Base-by-base conservation (phyloP, 129 eudicot genomes). In the Centella asiatica region DNA sequence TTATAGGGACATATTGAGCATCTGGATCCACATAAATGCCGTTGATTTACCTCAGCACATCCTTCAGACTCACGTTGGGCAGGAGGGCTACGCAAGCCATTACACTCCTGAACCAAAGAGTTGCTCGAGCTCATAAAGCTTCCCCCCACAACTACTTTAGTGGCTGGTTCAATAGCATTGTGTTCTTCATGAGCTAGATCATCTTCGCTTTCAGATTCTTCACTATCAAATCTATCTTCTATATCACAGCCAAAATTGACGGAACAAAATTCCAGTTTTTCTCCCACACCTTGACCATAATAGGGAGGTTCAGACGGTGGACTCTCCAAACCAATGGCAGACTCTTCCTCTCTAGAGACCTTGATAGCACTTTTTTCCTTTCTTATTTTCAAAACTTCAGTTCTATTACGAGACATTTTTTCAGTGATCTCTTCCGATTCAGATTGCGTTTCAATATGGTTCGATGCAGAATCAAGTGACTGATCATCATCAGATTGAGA, bases 51-150 rank as follows among this genome's bases (percentile, higher is more conserved):
- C 20, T 57, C 62, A 15, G 55, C 29, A 57, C 22, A 74, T 17
- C 25, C 64, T 12, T 50, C 42, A 14, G 80, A 45, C 17, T 28
- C 64, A 9, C 29, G 44, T 23, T 39, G 65, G 27, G 27, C 57
- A 59, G 44, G 28, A 44, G 64, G 31, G 55, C 56, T 49, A 32
- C 52, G 44, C 65, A 68, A 51, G 51, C 56, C 44, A 2, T 69
- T 54, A 23, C 61, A 78, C 24, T 60, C 71, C 20, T 72, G 49
- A 62, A 71, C 78, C 14, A 61, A 32, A 5, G 83, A 67, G 47
- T 72, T 64, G 54, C 61, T 63, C 40, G 67, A 72, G 40, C 78
- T 51, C 60, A 33, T 64, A 52, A 74, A 73, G 67, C 71, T 54
- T 61, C 58, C 74, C 26, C 60, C 67, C n/a, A 40, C 25, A 66